Conservation (phyloP, 148 eudicot species). For the Chenopodium formosanum region DNA sequence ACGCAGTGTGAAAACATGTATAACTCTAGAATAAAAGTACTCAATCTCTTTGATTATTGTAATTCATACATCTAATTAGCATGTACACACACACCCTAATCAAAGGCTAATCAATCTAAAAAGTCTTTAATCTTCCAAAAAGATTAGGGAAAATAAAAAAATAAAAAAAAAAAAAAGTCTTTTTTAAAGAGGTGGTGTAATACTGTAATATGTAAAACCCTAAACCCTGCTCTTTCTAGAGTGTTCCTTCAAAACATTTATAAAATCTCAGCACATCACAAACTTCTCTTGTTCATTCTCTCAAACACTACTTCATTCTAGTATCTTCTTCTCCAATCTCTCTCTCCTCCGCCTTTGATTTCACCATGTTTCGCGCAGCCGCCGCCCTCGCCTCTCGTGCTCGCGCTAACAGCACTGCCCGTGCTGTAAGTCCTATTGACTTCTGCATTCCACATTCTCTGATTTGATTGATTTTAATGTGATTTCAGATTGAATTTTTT, state of each 20-base stretch:
- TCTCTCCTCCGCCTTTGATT: not conserved
- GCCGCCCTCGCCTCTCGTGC: conserved; percentile 63
- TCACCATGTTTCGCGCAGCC: conserved; percentile 70
- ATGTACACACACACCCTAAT: too few relatives aligned
- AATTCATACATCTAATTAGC: too few relatives aligned
- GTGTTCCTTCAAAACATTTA: conserved; percentile 22
- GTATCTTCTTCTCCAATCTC: not conserved
- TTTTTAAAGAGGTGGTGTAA: too few relatives aligned
- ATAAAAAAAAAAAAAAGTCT: too few relatives aligned
- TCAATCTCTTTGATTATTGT: too few relatives aligned
- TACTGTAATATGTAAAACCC: not conserved
- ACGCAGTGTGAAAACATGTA: too few relatives aligned
- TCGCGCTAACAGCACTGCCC: conserved; percentile 36
- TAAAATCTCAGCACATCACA: not conserved
- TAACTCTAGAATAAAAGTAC: too few relatives aligned
- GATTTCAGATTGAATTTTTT: not conserved
- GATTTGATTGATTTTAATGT: not conserved
- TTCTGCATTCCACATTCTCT: not conserved
- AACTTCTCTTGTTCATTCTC: not conserved
- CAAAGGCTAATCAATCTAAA: too few relatives aligned
- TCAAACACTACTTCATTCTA: not conserved
- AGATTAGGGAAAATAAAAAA: too few relatives aligned
- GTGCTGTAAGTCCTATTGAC: conserved; percentile 22
- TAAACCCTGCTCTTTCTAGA: conserved; percentile 43
- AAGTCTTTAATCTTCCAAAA: too few relatives aligned